These are phyloP conservation scores for Colletotrichum costaricense DNA, from an alignment of 2,329 filamentous ascomycete genomes.

Conservation along the genomic window DNA sequence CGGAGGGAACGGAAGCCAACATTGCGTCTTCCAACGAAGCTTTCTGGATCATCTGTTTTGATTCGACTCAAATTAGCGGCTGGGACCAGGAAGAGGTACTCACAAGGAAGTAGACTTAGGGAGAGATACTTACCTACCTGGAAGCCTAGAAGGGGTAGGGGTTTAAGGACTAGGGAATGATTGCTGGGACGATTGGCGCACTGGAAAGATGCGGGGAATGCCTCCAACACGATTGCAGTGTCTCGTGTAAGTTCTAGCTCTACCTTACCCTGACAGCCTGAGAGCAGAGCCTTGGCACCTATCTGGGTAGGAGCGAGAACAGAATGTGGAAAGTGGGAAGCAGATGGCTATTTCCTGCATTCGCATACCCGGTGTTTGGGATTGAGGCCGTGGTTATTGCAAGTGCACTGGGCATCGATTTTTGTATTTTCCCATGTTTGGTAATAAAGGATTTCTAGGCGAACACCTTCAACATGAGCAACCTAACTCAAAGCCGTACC, in stretches of 20 bases:
- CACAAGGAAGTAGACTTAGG: not conserved
- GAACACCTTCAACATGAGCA: not conserved
- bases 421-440: not conserved
- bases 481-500: not conserved
- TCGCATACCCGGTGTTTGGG: not conserved
- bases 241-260: not conserved
- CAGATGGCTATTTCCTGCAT: not conserved
- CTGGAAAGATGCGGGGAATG: conserved; percentile 21
- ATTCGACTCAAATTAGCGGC: conserved; percentile 25
- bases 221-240: conserved; percentile 1
- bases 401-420: not conserved
- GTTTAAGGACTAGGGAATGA: conserved; percentile 11
- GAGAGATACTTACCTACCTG: not conserved
- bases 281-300: not conserved
- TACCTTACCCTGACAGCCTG: not conserved
- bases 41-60: conserved; percentile 27
- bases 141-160: not conserved
- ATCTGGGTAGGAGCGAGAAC: not conserved
- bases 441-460: not conserved
- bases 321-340: not conserved
- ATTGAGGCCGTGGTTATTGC: not conserved
- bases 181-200: conserved; percentile 21
- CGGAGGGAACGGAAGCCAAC: conserved; percentile 9
- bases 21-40: conserved; percentile 15
- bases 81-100: conserved; percentile 13